Base-by-base conservation (phyloP, 805 yeast species). In the Spathaspora boniae region DNA sequence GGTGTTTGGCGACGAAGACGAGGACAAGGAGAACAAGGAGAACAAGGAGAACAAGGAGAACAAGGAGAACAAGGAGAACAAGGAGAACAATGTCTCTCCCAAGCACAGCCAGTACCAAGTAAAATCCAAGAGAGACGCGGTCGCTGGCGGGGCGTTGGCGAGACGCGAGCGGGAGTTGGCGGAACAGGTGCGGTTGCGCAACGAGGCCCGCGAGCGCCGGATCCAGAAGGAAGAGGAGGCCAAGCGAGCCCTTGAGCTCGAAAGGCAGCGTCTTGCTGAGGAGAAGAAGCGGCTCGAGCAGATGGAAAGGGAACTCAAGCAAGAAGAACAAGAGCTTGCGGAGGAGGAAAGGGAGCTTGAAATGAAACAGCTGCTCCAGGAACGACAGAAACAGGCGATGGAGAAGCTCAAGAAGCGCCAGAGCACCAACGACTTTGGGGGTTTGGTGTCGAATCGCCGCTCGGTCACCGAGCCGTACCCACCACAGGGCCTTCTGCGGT, bases 371-470 rank as follows among this genome's bases (percentile, higher is more conserved):
- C 31, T 5, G 16, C 54, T 61, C 16, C 49, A 44, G 16, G 56
- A 50, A 38, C 50, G 49, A 26, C 68, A 59, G 48, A 53, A 38
- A 24, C 49, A 50, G 29, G 68, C 64, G 0, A 40, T 55, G 31
- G 57, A 54, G 29, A 52, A 48, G 42, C 37, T 51, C 29, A 25
- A 39, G 14, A 45, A 42, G 9, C 58, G 45, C 32, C 42, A 50
- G 31, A 45, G 41, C 28, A 26, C 22, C 9, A 34, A 45, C 27
- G 56, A 53, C 37, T 46, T 48, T 36, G 39, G 38, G n/a, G 34
- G 15, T 19, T 42, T 25, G 28, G 25, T 9, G 18, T 46, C 14
- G 34, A 36, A 31, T 32, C 46, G 45, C 16, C 45, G 60, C 17
- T 38, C 48, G 36, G 54, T 50, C 3, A 55, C 66, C 7, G 65